Conservation (phyloP, 1,284 basidiomycete genomes). For the Cronartium quercuum region DNA sequence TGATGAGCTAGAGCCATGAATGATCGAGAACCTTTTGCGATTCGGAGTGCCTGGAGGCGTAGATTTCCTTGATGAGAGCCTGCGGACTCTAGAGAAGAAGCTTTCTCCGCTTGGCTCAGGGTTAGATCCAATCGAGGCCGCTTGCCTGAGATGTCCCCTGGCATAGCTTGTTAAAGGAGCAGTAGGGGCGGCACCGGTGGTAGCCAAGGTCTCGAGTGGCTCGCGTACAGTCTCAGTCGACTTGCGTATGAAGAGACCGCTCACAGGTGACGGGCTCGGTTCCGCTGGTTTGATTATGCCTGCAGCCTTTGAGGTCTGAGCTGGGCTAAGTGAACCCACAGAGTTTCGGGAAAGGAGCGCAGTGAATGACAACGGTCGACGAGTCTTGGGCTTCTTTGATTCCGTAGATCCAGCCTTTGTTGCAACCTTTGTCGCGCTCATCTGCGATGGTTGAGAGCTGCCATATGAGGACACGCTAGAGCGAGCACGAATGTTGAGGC, state of each 20-base stretch:
- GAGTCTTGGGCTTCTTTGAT: slow-evolving; percentile 3
- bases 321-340: not conserved
- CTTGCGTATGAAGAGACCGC: not conserved
- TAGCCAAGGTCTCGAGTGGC: not conserved
- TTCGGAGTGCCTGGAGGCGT: slow-evolving; percentile 10
- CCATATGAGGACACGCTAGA: slow-evolving; percentile 14
- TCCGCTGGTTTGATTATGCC: not conserved
- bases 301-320: not conserved
- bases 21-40: slow-evolving; percentile 30
- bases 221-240: not conserved
- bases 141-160: slow-evolving; percentile 15
- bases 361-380: slow-evolving; percentile 35
- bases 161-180: slow-evolving; percentile 8
- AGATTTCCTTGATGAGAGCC: slow-evolving; percentile 18
- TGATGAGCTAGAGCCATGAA: not conserved
- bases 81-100: slow-evolving; percentile 22
- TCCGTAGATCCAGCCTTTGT: not conserved
- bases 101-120: slow-evolving; percentile 11
- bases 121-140: slow-evolving; percentile 32
- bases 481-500: slow-evolving; percentile 12
- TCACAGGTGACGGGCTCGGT: not conserved
- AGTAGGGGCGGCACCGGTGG: not conserved
- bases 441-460: not conserved
- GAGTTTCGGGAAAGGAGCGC: slow-evolving; percentile 26
- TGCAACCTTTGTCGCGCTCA: slow-evolving; percentile 1